Conservation (phyloP, 495 filamentous ascomycete genomes). For the Penicillium longicatenatum region DNA sequence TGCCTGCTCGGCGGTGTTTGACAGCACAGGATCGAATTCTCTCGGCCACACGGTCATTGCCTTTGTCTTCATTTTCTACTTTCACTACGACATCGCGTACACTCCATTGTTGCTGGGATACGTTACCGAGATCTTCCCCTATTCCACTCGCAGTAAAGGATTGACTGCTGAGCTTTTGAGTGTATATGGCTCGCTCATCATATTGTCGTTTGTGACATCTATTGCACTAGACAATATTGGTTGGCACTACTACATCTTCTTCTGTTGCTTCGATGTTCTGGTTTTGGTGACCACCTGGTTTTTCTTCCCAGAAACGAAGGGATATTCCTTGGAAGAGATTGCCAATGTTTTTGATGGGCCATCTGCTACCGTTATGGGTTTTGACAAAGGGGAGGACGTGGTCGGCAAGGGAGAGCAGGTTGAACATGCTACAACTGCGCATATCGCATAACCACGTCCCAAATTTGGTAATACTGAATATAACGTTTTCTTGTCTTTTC, state of each 20-base stretch:
- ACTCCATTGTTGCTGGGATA: slow-evolving; percentile 62
- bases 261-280: slow-evolving; percentile 56
- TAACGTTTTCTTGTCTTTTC: too few relatives aligned
- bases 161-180: slow-evolving; percentile 50
- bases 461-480: too few relatives aligned
- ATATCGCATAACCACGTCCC: background rate
- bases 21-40: slow-evolving; percentile 43
- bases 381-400: slow-evolving; percentile 11
- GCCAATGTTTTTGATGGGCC: slow-evolving; percentile 58
- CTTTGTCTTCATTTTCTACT: slow-evolving; percentile 60
- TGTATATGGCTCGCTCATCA: slow-evolving; percentile 43
- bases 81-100: slow-evolving; percentile 58
- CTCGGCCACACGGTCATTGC: slow-evolving; percentile 55
- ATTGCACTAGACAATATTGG: slow-evolving; percentile 55
- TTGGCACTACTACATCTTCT: slow-evolving; percentile 63
- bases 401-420: slow-evolving; percentile 8
- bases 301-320: slow-evolving; percentile 64
- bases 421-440: slow-evolving; percentile 5
- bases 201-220: slow-evolving; percentile 61
- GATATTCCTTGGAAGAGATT: slow-evolving; percentile 64
- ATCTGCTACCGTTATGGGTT: slow-evolving; percentile 6
- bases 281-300: slow-evolving; percentile 59
- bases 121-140: slow-evolving; percentile 64
- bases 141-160: slow-evolving; percentile 64
- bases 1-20: slow-evolving; percentile 53